phyloP scores from a whole-genome alignment of 2,329 filamentous ascomycete species.

The Botrytis pseudocinerea region DNA sequence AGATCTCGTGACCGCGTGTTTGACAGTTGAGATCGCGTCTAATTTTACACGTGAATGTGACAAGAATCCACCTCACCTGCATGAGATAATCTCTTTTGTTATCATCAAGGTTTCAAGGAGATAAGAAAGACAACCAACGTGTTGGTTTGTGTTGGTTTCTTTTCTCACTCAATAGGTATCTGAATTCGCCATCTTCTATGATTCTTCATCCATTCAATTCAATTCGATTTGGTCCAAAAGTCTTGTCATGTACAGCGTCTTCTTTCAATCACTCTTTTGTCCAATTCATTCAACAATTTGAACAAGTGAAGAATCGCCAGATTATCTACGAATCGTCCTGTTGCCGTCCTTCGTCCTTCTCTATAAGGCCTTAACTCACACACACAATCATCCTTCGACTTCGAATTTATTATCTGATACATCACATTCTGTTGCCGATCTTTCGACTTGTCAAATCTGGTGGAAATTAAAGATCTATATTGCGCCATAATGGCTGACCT shows the following conservation, averaged over 20 bases:
- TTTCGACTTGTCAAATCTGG: background rate
- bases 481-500: background rate
- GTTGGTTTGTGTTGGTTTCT: background rate
- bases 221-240: background rate
- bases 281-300: background rate
- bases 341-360: background rate
- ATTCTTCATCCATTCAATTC: background rate
- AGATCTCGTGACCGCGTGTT: constrained; percentile 3
- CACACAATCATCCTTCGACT: background rate
- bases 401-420: background rate
- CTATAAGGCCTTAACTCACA: background rate
- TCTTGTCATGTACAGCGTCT: background rate
- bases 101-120: background rate
- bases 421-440: background rate
- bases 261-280: background rate
- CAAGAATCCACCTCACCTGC: background rate
- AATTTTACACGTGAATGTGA: background rate
- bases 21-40: background rate
- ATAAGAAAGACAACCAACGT: background rate
- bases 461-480: background rate
- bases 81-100: background rate
- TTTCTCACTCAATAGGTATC: background rate
- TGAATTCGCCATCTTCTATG: background rate
- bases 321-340: background rate
- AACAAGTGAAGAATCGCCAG: background rate